Percentiles rank a stretch among this genome's conserved stretches.
Evolutionary conservation across 106 monocot genomes (phyloP).

Genomic region (Acorus gramineus): DNA sequence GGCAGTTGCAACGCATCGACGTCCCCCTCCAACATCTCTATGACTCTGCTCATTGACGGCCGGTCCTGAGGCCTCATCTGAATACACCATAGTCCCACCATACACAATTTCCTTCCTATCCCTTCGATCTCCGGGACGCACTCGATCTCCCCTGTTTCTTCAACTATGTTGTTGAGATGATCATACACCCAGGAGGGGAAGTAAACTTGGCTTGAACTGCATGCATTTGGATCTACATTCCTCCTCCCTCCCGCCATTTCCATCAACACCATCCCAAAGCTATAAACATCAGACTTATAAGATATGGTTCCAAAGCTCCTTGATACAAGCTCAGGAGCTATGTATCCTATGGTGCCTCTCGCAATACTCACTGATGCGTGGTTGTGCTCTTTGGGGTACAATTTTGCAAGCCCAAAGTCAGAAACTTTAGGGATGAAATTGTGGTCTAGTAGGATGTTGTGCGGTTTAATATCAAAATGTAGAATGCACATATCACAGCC

Average conservation of each 20-base stretch:
- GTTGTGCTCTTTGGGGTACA: constrained; percentile 24
- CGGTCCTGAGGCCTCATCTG: constrained; percentile 16
- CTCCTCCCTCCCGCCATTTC: constrained; percentile 32
- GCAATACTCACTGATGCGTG: constrained; percentile 12
- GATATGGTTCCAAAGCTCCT: constrained; percentile 38
- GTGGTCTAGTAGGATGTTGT: constrained; percentile 35
- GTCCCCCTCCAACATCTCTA: constrained; percentile 22
- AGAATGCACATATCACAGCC: constrained; percentile 43
- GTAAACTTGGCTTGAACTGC: constrained; percentile 14
- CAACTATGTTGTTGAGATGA: not conserved
- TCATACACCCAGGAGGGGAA: constrained; percentile 36
- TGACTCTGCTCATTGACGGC: constrained; percentile 22
- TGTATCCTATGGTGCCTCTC: constrained; percentile 32
- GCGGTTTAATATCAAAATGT: constrained; percentile 51
- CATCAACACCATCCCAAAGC: constrained; percentile 40
- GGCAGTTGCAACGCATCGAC: constrained; percentile 14
- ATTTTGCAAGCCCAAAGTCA: constrained; percentile 35
- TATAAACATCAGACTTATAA: constrained; percentile 40
- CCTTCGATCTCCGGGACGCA: constrained; percentile 3
- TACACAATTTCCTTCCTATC: constrained; percentile 14
- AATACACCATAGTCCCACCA: constrained; percentile 32
- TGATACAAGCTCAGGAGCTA: constrained; percentile 39
- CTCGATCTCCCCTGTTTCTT: not conserved
- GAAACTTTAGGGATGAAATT: constrained; percentile 24
- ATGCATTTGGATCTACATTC: constrained; percentile 19